Conservation (phyloP, 2,329 filamentous ascomycete species). For the Exophiala alcalophila region DNA sequence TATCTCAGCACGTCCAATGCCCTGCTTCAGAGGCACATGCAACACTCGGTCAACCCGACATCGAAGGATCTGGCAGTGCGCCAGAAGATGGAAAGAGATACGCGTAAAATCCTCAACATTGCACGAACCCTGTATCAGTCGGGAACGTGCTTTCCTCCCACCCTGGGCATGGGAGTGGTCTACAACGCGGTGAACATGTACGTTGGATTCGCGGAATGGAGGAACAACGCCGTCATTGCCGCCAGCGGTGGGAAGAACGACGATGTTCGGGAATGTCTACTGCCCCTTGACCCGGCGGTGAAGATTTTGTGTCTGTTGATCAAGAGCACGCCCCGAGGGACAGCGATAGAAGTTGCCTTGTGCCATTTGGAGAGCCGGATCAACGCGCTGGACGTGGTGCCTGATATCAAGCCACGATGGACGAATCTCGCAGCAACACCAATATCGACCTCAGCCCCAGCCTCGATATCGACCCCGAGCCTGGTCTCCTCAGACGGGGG, state of each 20-base stretch:
- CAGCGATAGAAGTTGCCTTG: constrained; percentile 2
- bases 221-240: too few species aligned
- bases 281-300: constrained; percentile 1
- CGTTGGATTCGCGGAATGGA: constrained; percentile 4
- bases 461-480: too few species aligned
- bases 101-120: not conserved
- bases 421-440: too few species aligned
- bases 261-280: too few species aligned
- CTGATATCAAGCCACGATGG: too few species aligned
- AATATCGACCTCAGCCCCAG: too few species aligned
- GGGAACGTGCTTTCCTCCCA: not conserved
- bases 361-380: constrained; percentile 1
- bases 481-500: too few species aligned
- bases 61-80: constrained; percentile 4
- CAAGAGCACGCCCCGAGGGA: not conserved
- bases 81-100: constrained; percentile 3
- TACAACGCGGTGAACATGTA: constrained; percentile 3
- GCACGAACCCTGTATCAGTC: not conserved
- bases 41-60: not conserved
- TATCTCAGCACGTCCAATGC: constrained; percentile 5
- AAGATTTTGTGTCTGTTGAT: not conserved
- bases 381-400: constrained; percentile 1
- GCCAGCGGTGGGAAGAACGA: too few species aligned
- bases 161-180: constrained; percentile 6
- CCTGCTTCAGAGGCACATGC: constrained; percentile 1